Evolutionary conservation across 208 protist genomes (phyloP).

Genomic region (Trypanosomatidae sp.): DNA sequence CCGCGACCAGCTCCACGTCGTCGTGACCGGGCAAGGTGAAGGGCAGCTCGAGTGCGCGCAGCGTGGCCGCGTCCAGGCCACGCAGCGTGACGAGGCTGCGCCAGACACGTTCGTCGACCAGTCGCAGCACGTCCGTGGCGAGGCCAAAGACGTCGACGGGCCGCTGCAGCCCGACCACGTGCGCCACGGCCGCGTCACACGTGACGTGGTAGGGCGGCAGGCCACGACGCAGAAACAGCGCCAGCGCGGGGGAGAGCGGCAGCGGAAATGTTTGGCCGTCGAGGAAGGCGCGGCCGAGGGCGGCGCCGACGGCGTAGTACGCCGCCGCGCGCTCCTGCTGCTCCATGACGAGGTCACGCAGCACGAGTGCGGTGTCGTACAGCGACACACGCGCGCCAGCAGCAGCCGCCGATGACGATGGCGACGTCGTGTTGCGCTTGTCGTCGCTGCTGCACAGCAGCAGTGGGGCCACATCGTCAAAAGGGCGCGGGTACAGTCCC

Average conservation of each 20-base stretch:
- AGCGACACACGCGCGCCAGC: slow-evolving; percentile 7
- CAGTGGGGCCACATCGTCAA: slow-evolving; percentile 6
- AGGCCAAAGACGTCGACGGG: slow-evolving; percentile 62
- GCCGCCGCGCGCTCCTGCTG: slow-evolving; percentile 21
- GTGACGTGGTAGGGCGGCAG: slow-evolving; percentile 27
- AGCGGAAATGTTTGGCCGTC: slow-evolving; percentile 72
- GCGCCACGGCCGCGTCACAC: no score
- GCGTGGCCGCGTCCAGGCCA: slow-evolving; percentile 13
- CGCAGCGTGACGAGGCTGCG: slow-evolving; percentile 26
- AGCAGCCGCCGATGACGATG: no score
- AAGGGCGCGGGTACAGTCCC: slow-evolving; percentile 27
- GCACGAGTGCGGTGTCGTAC: slow-evolving; percentile 6
- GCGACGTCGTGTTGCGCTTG: no score
- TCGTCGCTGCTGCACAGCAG: no score
- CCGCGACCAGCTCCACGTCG: slow-evolving; percentile 33
- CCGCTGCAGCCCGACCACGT: no score
- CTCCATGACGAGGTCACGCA: slow-evolving; percentile 30
- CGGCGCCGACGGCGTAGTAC: slow-evolving; percentile 63
- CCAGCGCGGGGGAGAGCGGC: slow-evolving; percentile 42
- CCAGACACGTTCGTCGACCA: slow-evolving; percentile 43
- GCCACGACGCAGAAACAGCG: slow-evolving; percentile 42
- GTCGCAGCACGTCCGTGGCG: slow-evolving; percentile 21
- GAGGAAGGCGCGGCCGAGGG: slow-evolving; percentile 61
- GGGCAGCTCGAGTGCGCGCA: slow-evolving; percentile 43
- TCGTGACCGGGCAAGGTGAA: slow-evolving; percentile 80